Evolutionary conservation across 345 rosid species (phyloP).

Genomic region (Citropsis articulata): DNA sequence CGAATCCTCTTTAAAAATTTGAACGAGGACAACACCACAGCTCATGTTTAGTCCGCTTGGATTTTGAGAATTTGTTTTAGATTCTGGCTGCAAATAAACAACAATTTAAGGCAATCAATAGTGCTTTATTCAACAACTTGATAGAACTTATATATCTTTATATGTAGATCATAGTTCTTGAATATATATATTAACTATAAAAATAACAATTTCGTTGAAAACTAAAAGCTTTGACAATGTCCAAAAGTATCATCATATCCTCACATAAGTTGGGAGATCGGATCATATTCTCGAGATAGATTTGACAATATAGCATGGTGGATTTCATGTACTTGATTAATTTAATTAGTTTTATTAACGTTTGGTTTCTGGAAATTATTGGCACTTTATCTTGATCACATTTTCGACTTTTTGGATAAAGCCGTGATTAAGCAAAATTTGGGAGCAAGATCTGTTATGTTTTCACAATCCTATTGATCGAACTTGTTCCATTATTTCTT

Average conservation of each 20-base stretch:
- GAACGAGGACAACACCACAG: no score
- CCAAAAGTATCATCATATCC: background rate
- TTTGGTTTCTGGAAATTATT: background rate
- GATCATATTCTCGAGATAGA: background rate
- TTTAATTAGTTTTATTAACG: background rate
- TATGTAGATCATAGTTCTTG: no score
- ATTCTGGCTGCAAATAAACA: no score
- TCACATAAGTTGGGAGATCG: conserved; percentile 6
- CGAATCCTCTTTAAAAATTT: no score
- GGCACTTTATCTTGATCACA: background rate
- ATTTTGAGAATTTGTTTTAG: no score
- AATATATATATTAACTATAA: no score
- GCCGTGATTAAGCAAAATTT: background rate
- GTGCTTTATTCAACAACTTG: no score
- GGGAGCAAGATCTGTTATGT: background rate
- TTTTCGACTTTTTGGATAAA: background rate
- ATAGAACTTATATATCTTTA: no score
- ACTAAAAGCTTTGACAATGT: conserved; percentile 2
- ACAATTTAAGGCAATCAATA: no score
- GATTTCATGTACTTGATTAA: no score
- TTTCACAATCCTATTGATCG: background rate
- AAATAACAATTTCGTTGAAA: background rate
- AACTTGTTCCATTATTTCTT: background rate
- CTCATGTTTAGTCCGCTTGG: no score
- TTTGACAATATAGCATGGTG: background rate